phyloP scores from a whole-genome alignment of 495 filamentous ascomycete genomes.

The Trichoderma parareesei region DNA sequence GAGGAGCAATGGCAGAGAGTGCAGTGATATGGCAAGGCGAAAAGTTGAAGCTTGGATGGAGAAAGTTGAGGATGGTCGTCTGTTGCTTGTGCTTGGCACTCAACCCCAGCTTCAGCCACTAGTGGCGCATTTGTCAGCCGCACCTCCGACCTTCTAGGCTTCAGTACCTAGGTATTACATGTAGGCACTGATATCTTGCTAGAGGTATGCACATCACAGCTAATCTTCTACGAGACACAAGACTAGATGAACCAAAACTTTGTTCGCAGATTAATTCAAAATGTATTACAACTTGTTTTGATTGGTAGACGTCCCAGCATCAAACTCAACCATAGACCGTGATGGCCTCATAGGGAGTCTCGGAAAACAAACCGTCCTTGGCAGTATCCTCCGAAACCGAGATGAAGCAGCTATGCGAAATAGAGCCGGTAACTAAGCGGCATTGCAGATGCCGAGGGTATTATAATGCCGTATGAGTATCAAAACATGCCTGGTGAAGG shows the following conservation, averaged over 20 bases:
- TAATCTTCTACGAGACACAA: too few relatives aligned
- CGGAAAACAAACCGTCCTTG: too few relatives aligned
- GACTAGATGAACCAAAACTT: too few relatives aligned
- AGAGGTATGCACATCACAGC: too few relatives aligned
- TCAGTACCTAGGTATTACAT: too few relatives aligned
- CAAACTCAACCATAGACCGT: too few relatives aligned
- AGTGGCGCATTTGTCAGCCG: conserved; percentile 1
- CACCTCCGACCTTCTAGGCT: not conserved
- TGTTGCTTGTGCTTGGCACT: not conserved
- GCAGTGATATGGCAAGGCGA: not conserved
- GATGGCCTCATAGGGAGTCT: too few relatives aligned
- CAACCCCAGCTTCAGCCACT: conserved; percentile 2
- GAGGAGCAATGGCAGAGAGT: not conserved
- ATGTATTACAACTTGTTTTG: too few relatives aligned
- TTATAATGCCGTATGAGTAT: not conserved
- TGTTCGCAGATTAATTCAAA: too few relatives aligned
- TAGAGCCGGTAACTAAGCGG: not conserved
- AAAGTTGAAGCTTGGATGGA: not conserved
- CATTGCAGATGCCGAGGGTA: conserved; percentile 1
- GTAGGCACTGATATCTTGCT: too few relatives aligned
- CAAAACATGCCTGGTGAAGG: not conserved
- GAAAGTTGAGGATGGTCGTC: not conserved
- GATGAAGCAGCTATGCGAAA: not conserved
- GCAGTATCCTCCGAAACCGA: not conserved
- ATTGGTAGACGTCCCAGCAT: too few relatives aligned